Conservation (phyloP, 257 asterid species). For the Gentiana macrophylla region DNA sequence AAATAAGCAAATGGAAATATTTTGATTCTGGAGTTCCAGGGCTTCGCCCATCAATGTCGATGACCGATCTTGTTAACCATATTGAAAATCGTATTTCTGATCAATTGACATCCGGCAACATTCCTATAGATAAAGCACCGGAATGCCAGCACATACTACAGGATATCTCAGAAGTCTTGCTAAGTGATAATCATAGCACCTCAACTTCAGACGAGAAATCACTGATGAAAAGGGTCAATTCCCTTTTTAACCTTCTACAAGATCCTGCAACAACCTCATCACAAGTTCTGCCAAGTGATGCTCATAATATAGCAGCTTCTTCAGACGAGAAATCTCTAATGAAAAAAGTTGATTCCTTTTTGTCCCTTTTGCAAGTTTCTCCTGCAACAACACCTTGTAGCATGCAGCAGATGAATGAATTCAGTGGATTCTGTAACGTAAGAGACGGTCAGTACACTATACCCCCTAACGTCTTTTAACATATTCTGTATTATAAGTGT, state of each 20-base stretch:
- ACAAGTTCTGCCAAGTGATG: slow-evolving; percentile 4
- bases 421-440: slow-evolving; percentile 20
- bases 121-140: slow-evolving; percentile 39
- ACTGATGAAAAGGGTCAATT: slow-evolving; percentile 72
- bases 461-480: slow-evolving; percentile 12
- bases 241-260: slow-evolving; percentile 60
- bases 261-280: slow-evolving; percentile 23
- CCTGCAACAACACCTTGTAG: background rate
- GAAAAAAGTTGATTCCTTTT: slow-evolving; percentile 75
- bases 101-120: slow-evolving; percentile 48
- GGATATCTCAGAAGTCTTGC: slow-evolving; percentile 27
- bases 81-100: slow-evolving; percentile 49
- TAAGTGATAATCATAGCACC: slow-evolving; percentile 42
- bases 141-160: slow-evolving; percentile 58
- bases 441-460: slow-evolving; percentile 16
- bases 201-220: slow-evolving; percentile 60
- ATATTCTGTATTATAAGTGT: background rate
- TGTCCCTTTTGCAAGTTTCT: slow-evolving; percentile 55
- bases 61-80: slow-evolving; percentile 66
- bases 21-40: slow-evolving; percentile 26
- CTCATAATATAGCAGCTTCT: slow-evolving; percentile 31
- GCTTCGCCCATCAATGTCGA: slow-evolving; percentile 43
- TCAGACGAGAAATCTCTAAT: slow-evolving; percentile 62
- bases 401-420: too few relatives aligned
- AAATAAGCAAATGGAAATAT: slow-evolving; percentile 16